Evolutionary conservation across 495 filamentous ascomycete species (phyloP), one percentile per base, ranked within the genome.

Genomic region (Pyronema omphalodes): DNA sequence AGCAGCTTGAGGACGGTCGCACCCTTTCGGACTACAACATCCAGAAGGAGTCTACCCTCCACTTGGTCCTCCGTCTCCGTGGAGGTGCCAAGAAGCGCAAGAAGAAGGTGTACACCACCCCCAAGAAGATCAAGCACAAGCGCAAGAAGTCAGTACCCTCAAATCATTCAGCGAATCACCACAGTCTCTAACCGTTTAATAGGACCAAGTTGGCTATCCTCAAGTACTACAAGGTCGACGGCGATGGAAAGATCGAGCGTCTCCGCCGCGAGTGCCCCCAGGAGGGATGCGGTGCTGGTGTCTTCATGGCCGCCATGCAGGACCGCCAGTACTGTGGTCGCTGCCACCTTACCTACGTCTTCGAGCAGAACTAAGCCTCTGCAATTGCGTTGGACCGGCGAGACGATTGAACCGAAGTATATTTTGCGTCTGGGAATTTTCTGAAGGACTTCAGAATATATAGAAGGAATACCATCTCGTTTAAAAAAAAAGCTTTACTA

Each of bases 91-190:
- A 98, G 86, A 98, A 98, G 86, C 76, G 91, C 65, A 98, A 98
- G 85, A 98, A 98, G 89, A 98, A 98, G 87, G 91, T 98, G 55
- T 98, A 98, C 81, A 95, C 85, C 67, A 98, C 93, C 64, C 91
- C 91, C 69, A 98, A 98, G 88, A 98, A 98, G 84, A 98, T 98
- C 83, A 98, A 98, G 88, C 91, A 98, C 77, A 98, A 96, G 85
- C 82, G 88, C 76, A 96, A 95, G 84, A 81, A 81, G 62, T 65
- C 40, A 64, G 61, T 45, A 44, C 14, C 4, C 14, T 34, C 29
- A 7, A 35, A 1, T n/a, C 12, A 34, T 15, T 37, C 7, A 37
- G 17, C 11, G 19, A 33, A 3, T n/a, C n/a, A 14, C 4, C 9
- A 47, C 19, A 18, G 44, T 1, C 12, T 9, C 23, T 51, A 37